Evolutionary conservation across 106 monocot genomes (phyloP).

Genomic region (Acorus calamus): DNA sequence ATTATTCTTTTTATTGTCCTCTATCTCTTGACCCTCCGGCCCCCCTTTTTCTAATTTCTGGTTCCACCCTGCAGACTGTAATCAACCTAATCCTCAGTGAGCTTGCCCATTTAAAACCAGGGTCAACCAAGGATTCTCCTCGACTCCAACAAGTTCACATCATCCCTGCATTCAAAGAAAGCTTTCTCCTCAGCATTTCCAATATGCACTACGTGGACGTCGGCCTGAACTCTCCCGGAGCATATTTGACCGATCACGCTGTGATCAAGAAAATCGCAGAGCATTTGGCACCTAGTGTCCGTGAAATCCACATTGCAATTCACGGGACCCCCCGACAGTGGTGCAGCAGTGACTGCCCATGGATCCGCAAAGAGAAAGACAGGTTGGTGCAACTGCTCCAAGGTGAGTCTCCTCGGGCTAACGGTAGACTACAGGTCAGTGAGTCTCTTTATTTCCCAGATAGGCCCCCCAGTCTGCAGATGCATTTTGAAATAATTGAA

Average conservation of each 20-base stretch:
- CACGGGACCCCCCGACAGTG: conserved; percentile 96
- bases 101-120: conserved; percentile 30
- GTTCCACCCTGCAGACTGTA: too few species aligned
- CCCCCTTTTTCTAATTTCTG: too few species aligned
- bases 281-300: conserved; percentile 1
- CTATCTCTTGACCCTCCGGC: too few species aligned
- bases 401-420: conserved; percentile 28
- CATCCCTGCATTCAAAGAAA: conserved; percentile 23
- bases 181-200: conserved; percentile 54
- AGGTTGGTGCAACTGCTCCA: conserved; percentile 30
- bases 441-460: conserved; percentile 49
- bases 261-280: conserved; percentile 24
- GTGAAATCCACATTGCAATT: conserved; percentile 30
- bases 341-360: conserved; percentile 44
- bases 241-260: conserved; percentile 52
- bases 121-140: conserved; percentile 1
- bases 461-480: conserved; percentile 45
- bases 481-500: conserved; percentile 94
- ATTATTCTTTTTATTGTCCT: too few species aligned
- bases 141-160: conserved; percentile 2
- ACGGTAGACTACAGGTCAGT: conserved; percentile 36
- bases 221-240: conserved; percentile 66
- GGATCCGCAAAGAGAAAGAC: conserved; percentile 77
- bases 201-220: conserved; percentile 88
- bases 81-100: conserved; percentile 79